phyloP scores from a whole-genome alignment of 768 basidiomycete species.

The Dentipellis fragilis region DNA sequence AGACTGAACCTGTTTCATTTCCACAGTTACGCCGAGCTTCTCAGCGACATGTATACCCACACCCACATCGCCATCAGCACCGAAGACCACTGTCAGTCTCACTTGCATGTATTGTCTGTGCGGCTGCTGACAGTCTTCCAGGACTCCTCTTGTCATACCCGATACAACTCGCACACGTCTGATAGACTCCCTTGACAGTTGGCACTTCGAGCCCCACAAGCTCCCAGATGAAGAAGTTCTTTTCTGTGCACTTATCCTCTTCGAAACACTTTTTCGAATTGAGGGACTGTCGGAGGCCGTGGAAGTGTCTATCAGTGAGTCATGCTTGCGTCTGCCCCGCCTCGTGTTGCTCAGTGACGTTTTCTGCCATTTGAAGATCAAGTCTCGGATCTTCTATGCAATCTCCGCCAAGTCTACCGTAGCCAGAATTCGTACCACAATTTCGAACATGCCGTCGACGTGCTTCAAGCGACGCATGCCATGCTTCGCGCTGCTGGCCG shows the following conservation, averaged over 20 bases:
- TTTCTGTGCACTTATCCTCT: conserved; percentile 74
- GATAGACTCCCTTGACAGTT: conserved; percentile 59
- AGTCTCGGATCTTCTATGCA: conserved; percentile 69
- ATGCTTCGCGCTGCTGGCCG: conserved; percentile 73
- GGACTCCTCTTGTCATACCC: conserved; percentile 24
- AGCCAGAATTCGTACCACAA: conserved; percentile 94
- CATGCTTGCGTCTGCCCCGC: background rate
- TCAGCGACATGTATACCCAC: conserved; percentile 78
- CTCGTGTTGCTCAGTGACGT: background rate
- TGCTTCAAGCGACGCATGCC: conserved; percentile 84
- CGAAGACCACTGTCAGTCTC: conserved; percentile 31
- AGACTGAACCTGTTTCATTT: background rate
- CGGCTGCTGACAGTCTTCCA: conserved; percentile 2
- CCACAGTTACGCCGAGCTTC: conserved; percentile 63
- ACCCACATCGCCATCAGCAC: conserved; percentile 63
- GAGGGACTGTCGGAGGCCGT: conserved; percentile 59
- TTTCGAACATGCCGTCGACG: conserved; percentile 93
- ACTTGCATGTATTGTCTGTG: background rate
- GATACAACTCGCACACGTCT: conserved; percentile 46
- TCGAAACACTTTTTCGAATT: conserved; percentile 75
- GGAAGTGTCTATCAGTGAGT: conserved; percentile 50
- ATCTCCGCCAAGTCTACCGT: conserved; percentile 88
- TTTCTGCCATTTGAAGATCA: conserved; percentile 36
- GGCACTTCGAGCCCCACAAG: conserved; percentile 87
- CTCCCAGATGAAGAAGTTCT: conserved; percentile 77